Evolutionary conservation across 108 stramenopile genomes (phyloP), one percentile per base, ranked within the genome.

Genomic region (Cyclostephanos tholiformis): DNA sequence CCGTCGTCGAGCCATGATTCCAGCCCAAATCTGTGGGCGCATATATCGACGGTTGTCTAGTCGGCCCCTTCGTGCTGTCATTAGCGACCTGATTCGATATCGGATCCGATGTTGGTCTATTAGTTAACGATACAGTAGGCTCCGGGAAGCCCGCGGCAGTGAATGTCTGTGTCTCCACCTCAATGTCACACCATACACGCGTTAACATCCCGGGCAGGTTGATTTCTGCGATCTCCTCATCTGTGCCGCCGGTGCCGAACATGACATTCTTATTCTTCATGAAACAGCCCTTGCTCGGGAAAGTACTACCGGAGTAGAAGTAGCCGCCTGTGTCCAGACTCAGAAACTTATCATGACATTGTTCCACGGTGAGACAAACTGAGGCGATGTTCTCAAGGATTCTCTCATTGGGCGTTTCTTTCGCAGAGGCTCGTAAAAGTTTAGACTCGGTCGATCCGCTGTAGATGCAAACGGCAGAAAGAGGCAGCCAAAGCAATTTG

Each of bases 1-100:
- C 74, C 32, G 80, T 35, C 48, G 64, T 67, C 53, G 74, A 20
- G 17, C 80, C 80, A 46, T 75, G 74, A 23, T 75, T 65, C 80
- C 74, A 82, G 32, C 53, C 67, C 23, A 20, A 44, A 27, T 36
- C 36, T 4, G 4, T 41, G 41, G 41, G 41, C 12, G 41, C 41
- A 9, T 41, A 1, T 12, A 1, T 41, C 9, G 41, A 9, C 41
- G 41, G 41, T 41, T 41, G 41, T 41, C 11, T 8, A 41, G 41
- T 41, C 4, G 41, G 41, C 41, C 41, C 11, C 41, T 10, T 41
- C 41, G 41, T 10, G 4, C 4, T 5, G 41, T 1, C 12, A 41
- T 41, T 9, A 12, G 41, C 9, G 11, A 10, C 41, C 12, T 41
- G 7, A 41, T 41, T 41, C 12, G 41, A 12, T 1, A 10, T 41